phyloP scores from a whole-genome alignment of 2,329 filamentous ascomycete species.

The Talaromyces albobiverticillius region DNA sequence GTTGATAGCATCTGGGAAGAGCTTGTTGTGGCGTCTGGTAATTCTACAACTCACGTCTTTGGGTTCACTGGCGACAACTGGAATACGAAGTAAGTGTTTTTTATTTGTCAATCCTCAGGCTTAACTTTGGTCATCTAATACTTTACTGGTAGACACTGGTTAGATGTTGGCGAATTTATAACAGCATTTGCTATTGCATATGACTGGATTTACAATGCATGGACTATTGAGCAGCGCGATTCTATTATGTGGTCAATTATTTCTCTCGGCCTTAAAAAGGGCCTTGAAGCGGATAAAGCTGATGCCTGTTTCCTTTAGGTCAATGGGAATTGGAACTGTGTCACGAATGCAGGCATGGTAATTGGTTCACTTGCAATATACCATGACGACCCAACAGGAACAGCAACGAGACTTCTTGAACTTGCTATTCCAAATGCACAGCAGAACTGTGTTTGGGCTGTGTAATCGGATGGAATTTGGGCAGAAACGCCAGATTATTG shows the following conservation, averaged over 20 bases:
- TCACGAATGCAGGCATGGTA: slow-evolving; percentile 4
- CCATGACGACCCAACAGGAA: slow-evolving; percentile 4
- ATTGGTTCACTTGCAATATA: background rate
- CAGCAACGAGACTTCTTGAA: background rate
- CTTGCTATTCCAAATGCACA: background rate
- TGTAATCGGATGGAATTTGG: slow-evolving; percentile 4
- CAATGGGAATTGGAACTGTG: slow-evolving; percentile 5
- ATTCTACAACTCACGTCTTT: background rate
- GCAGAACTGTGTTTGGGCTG: background rate
- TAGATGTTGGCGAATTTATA: slow-evolving; percentile 1
- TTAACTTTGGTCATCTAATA: background rate
- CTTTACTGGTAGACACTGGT: background rate
- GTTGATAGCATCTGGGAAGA: background rate
- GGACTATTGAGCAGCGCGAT: background rate
- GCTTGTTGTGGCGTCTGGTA: background rate
- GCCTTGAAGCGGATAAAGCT: background rate
- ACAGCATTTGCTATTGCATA: slow-evolving; percentile 1
- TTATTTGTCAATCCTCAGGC: background rate
- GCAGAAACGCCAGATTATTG: slow-evolving; percentile 2
- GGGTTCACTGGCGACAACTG: background rate
- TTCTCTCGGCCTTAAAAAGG: slow-evolving; percentile 1
- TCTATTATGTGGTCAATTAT: slow-evolving; percentile 6
- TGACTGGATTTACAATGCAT: slow-evolving; percentile 3
- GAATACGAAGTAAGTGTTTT: background rate
- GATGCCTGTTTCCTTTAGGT: slow-evolving; percentile 2